Evolutionary conservation across 2,329 filamentous ascomycete species (phyloP), one percentile per base, ranked within the genome.

Genomic region (Cercospora sesami): DNA sequence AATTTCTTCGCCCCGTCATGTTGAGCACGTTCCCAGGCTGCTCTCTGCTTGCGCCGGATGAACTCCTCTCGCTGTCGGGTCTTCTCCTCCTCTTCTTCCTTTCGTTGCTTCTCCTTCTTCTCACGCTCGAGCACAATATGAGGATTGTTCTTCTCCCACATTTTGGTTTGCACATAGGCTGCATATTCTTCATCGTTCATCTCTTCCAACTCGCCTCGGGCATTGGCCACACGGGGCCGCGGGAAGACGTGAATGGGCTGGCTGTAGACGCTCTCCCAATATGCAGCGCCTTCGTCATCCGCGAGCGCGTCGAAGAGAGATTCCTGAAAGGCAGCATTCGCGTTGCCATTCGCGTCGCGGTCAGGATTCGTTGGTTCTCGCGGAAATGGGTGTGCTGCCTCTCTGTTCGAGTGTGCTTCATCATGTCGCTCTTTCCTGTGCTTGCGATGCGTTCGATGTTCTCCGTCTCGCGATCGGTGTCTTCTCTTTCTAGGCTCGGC

Each of bases 141-240:
- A 72, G 94, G 90, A 76, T 97, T 89, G 63, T 91, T 96, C 81
- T 92, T 93, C 83, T 97, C 94, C 90, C 93, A 99, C 95, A 99
- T 98, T 80, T 89, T 90, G 63, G 86, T 86, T 18, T 94, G 88
- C 45, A 99, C 94, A 78, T 94, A 91, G 2, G 89, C 84, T 0
- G 92, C 91, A 78, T 98, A 99, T 78, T 97, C 91, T 30, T 98
- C 94, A 73, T 98, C 95, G 8, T 85, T 89, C 94, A 98, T 98
- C 71, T 85, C 86, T 79, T 97, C 93, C 12, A 97, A 83, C 67
- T 85, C 83, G 16, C 86, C 87, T 45, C 73, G 81, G 61, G 71
- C 81, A 63, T 75, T 89, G 79, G 70, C 86, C 86, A 76, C 83
- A 0, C 84, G 83, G 0, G 87, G 80, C 76, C 96, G 96, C 3